A percentile compares a stretch with the other conserved stretches of the same genome.
Conservation (phyloP, 2,329 filamentous ascomycete genomes). For the Aspergillus ibericus region DNA sequence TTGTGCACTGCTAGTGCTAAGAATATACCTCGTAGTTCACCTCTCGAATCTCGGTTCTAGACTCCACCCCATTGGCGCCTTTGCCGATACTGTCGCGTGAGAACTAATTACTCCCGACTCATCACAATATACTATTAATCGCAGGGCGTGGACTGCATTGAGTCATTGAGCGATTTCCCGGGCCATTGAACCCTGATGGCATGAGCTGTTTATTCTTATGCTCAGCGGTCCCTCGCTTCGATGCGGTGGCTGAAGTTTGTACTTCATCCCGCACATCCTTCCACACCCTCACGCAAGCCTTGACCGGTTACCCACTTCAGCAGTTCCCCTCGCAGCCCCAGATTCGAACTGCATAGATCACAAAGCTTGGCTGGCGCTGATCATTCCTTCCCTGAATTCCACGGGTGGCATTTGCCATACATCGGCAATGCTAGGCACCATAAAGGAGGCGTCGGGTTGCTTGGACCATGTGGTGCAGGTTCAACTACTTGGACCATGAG, state of each 20-base stretch:
- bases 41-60: not conserved
- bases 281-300: slow-evolving; percentile 2
- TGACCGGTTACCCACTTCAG: slow-evolving; percentile 7
- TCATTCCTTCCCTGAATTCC: slow-evolving; percentile 5
- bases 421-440: not conserved
- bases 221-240: not conserved
- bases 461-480: not conserved
- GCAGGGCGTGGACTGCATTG: not conserved
- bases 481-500: not conserved
- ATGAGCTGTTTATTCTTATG: not conserved
- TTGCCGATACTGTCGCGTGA: slow-evolving; percentile 4
- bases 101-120: not conserved
- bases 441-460: not conserved
- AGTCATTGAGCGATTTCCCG: not conserved
- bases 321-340: slow-evolving; percentile 6
- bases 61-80: not conserved
- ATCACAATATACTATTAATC: too few relatives aligned
- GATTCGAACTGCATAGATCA: slow-evolving; percentile 14
- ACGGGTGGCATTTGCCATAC: not conserved
- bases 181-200: not conserved
- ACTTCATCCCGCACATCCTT: slow-evolving; percentile 1
- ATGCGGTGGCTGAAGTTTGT: not conserved
- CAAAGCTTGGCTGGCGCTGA: slow-evolving; percentile 14
- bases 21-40: not conserved
- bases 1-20: not conserved